Evolutionary conservation across 805 yeast genomes (phyloP).

Genomic region (Candida pini): DNA sequence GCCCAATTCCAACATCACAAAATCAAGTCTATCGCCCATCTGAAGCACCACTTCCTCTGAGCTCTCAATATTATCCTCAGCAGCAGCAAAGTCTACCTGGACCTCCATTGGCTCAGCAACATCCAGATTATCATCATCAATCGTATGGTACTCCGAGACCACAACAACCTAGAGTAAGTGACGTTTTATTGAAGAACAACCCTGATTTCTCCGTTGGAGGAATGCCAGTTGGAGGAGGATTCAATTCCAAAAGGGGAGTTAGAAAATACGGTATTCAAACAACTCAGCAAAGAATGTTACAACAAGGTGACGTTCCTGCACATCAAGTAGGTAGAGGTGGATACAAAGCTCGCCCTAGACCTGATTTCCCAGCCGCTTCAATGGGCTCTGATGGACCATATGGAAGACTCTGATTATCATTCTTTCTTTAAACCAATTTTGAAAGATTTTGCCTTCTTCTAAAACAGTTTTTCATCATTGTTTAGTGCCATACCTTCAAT

Average conservation of each 20-base stretch:
- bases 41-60: slow-evolving; percentile 11
- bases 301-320: slow-evolving; percentile 12
- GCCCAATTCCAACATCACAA: slow-evolving; percentile 6
- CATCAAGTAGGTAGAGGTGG: slow-evolving; percentile 13
- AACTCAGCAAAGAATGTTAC: slow-evolving; percentile 8
- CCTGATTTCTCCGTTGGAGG: slow-evolving; percentile 40
- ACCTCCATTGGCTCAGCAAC: slow-evolving; percentile 3
- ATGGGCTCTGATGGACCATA: slow-evolving; percentile 39
- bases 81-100: slow-evolving; percentile 17
- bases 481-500: not conserved
- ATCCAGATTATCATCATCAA: slow-evolving; percentile 7
- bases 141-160: slow-evolving; percentile 8
- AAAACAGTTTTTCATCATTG: not conserved
- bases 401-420: slow-evolving; percentile 19
- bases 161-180: slow-evolving; percentile 30
- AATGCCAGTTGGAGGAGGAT: not conserved
- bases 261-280: slow-evolving; percentile 20
- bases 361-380: slow-evolving; percentile 36
- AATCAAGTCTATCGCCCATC: slow-evolving; percentile 4
- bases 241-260: slow-evolving; percentile 11
- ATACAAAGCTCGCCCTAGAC: slow-evolving; percentile 23
- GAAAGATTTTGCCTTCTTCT: not conserved
- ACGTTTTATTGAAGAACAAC: slow-evolving; percentile 38
- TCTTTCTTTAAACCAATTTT: slow-evolving; percentile 2
- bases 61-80: slow-evolving; percentile 20